Conservation (phyloP, 345 rosid species). For the Syzygium grande region DNA sequence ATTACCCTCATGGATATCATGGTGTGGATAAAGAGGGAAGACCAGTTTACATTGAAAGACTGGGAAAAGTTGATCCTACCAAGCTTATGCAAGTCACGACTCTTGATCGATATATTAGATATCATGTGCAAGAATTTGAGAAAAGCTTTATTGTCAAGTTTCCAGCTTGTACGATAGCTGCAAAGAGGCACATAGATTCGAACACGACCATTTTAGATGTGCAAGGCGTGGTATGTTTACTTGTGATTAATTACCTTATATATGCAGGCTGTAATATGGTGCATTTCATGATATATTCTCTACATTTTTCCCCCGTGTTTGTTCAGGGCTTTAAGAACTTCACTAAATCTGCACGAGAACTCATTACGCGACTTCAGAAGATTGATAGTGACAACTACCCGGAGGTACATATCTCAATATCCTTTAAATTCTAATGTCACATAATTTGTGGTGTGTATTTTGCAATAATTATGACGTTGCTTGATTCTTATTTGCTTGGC, state of each 20-base stretch:
- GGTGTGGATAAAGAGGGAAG: conserved; percentile 98
- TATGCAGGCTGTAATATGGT: background rate
- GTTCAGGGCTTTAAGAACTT: conserved; percentile 82
- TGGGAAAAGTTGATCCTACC: conserved; percentile 87
- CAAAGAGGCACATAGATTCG: conserved; percentile 92
- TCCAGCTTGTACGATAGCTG: conserved; percentile 85
- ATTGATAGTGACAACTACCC: conserved; percentile 98
- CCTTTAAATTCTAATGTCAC: background rate
- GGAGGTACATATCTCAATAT: conserved; percentile 45
- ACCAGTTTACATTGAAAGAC: conserved; percentile 85
- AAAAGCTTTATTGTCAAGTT: conserved; percentile 73
- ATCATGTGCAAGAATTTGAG: conserved; percentile 94
- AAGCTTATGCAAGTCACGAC: conserved; percentile 85
- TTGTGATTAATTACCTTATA: background rate
- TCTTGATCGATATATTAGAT: conserved; percentile 78
- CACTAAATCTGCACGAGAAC: conserved; percentile 89
- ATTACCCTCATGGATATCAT: conserved; percentile 94
- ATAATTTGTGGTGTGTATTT: background rate
- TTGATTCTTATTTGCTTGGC: background rate
- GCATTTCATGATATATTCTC: background rate
- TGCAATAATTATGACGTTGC: background rate
- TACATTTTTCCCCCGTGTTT: conserved; percentile 4
- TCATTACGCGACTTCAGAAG: conserved; percentile 82
- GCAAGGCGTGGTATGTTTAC: conserved; percentile 82
- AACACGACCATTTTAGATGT: conserved; percentile 97